phyloP scores from a whole-genome alignment of 106 monocot species.

The Agapanthus africanus region DNA sequence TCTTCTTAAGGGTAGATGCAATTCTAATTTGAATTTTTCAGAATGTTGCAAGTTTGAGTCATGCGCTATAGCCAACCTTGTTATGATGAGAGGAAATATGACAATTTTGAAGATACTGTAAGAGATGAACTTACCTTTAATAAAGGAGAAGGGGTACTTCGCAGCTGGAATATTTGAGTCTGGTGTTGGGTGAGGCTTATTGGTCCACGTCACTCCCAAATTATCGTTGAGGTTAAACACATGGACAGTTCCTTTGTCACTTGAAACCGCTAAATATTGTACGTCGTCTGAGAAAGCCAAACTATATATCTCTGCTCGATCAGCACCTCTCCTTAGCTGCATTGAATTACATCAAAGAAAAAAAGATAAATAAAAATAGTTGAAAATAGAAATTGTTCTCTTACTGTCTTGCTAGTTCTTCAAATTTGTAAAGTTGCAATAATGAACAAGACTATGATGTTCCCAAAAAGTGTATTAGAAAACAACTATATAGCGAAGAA shows the following conservation, averaged over 20 bases:
- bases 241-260: slow-evolving; percentile 98
- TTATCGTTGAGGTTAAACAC: slow-evolving; percentile 88
- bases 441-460: too few relatives aligned
- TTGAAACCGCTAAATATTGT: slow-evolving; percentile 90
- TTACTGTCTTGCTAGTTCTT: neutral
- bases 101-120: too few relatives aligned
- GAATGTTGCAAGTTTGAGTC: too few relatives aligned
- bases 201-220: slow-evolving; percentile 40
- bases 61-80: too few relatives aligned
- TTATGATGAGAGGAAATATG: too few relatives aligned
- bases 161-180: slow-evolving; percentile 38
- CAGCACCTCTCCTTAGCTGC: slow-evolving; percentile 97
- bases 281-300: slow-evolving; percentile 84
- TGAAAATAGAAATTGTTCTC: neutral
- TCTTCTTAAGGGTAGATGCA: too few relatives aligned
- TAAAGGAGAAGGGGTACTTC: slow-evolving; percentile 66
- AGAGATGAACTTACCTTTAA: slow-evolving; percentile 94
- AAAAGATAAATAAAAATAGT: neutral
- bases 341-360: neutral
- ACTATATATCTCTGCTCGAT: slow-evolving; percentile 96
- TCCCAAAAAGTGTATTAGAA: too few relatives aligned
- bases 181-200: slow-evolving; percentile 48
- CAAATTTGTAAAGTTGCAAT: too few relatives aligned
- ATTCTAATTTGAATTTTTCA: too few relatives aligned
- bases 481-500: too few relatives aligned